Percentiles rank a stretch among this genome's conserved stretches.
Evolutionary conservation across 495 filamentous ascomycete genomes (phyloP).

Genomic region (Cetradonia linearis): DNA sequence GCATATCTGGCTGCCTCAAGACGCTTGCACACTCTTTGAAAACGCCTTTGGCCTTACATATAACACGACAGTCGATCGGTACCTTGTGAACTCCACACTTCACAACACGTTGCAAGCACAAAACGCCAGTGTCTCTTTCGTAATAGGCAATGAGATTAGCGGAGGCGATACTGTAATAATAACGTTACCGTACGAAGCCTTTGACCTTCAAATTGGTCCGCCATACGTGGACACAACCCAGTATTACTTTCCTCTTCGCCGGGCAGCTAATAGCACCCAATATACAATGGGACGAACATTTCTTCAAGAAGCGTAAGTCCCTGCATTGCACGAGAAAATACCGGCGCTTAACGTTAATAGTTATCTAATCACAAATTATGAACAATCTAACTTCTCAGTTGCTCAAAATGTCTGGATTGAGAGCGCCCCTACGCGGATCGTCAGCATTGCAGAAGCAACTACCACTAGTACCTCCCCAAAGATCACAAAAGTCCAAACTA

Average conservation of each 20-base stretch:
- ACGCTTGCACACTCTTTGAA: constrained; percentile 45
- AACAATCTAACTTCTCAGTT: constrained; percentile 24
- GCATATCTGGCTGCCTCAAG: constrained; percentile 45
- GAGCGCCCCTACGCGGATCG: constrained; percentile 14
- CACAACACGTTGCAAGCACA: constrained; percentile 35
- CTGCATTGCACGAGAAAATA: background rate
- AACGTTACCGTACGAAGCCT: constrained; percentile 42
- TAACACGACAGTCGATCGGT: constrained; percentile 37
- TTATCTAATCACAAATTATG: constrained; percentile 27
- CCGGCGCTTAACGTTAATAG: constrained; percentile 14
- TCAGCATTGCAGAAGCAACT: constrained; percentile 19
- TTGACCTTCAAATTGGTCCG: constrained; percentile 39
- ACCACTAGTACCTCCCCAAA: constrained; percentile 9
- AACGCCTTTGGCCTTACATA: constrained; percentile 40
- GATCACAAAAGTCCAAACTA: background rate
- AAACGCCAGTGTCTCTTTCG: constrained; percentile 43
- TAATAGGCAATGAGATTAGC: constrained; percentile 34
- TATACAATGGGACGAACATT: constrained; percentile 48
- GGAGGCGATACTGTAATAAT: constrained; percentile 40
- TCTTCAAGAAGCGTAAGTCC: constrained; percentile 42
- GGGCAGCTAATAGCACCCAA: constrained; percentile 39
- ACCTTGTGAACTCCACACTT: constrained; percentile 43
- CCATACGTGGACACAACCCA: constrained; percentile 31
- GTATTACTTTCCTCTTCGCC: constrained; percentile 45
- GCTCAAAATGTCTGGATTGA: constrained; percentile 19